Evolutionary conservation across 768 basidiomycete species (phyloP), one percentile per base, ranked within the genome.

Genomic region (Paxillus ammoniavirescens): DNA sequence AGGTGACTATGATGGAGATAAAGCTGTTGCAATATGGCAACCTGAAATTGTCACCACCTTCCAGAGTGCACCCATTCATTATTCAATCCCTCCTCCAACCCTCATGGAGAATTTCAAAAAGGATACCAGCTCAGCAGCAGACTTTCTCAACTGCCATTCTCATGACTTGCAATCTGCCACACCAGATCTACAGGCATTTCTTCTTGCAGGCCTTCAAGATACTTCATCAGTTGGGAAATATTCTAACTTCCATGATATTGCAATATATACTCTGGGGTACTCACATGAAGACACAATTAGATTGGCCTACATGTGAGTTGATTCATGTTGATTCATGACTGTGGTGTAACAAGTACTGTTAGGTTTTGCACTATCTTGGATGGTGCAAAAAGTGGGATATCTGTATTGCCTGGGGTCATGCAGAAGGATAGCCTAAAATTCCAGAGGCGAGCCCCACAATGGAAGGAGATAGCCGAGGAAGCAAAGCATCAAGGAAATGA

Each of bases 1-100:
- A 82, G 86, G 86, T 18, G 87, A 89, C 56, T 87, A 87, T 57
- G 87, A 89, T 58, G 87, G 87, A 1, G 87, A 87, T 55, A 82
- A 77, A 15, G 79, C 77, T 4, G 66, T 76, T 7, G 77, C 80
- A 1, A 82, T 84, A 31, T 87, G 82, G 79, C 74, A 85, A 28
- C 79, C 80, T 0, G 64, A 72, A 14, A 72, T 89, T 18, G 84
- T 89, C 12, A 42, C 67, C 4, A 47, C 59, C 1, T 91, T 91
- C 65, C 63, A 55, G n/a, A 81, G 82, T 55, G 81, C 86, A 0
- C 66, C 77, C 33, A 65, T 75, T 6, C 62, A 68, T 9, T 82
- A 73, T 52, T 80, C 84, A 0, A 61, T 73, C 4, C 76, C 80
- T n/a, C 85, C 87, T 2, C 37, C 50, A 1, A 65, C 71, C 14